A percentile compares a stretch with the other conserved stretches of the same genome.
phyloP scores from a whole-genome alignment of 208 protist species.

The Baffinella frigidus region DNA sequence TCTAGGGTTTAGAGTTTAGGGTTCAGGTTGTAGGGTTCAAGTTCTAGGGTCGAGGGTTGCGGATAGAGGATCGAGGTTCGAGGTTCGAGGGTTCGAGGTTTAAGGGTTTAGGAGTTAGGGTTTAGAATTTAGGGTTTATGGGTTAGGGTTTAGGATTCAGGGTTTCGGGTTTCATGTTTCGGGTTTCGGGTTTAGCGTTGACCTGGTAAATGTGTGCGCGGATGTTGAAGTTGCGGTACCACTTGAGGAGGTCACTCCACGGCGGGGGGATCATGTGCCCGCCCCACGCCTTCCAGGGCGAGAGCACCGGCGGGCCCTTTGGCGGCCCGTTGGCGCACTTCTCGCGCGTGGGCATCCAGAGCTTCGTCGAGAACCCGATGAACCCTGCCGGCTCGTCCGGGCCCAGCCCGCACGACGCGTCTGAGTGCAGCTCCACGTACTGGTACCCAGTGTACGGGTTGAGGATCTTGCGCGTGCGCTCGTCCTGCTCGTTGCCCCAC shows the following conservation, averaged over 20 bases:
- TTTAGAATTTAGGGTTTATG: too few relatives aligned
- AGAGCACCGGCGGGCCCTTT: conserved; percentile 39
- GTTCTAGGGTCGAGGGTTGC: too few relatives aligned
- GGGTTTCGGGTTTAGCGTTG: too few relatives aligned
- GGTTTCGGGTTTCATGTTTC: too few relatives aligned
- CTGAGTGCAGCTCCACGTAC: not conserved
- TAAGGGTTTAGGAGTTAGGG: too few relatives aligned
- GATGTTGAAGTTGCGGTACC: not conserved
- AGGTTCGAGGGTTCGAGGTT: too few relatives aligned
- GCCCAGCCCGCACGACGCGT: not conserved
- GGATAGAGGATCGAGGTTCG: too few relatives aligned
- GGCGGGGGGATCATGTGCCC: not conserved
- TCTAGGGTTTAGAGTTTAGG: too few relatives aligned
- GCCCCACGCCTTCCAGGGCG: conserved; percentile 24
- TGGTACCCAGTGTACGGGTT: conserved; percentile 60
- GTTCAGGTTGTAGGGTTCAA: too few relatives aligned
- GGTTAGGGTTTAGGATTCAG: too few relatives aligned
- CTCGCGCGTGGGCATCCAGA: conserved; percentile 13
- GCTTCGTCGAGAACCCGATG: conserved; percentile 35
- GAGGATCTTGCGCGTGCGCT: not conserved
- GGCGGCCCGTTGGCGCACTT: conserved; percentile 22
- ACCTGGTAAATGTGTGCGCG: conserved; percentile 23
- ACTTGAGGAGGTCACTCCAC: not conserved
- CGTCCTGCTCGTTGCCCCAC: conserved; percentile 5
- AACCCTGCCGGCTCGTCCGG: conserved; percentile 19